Evolutionary conservation across 148 eudicot species (phyloP), one percentile per base, ranked within the genome.

Genomic region (Fagopyrum homotropicum): DNA sequence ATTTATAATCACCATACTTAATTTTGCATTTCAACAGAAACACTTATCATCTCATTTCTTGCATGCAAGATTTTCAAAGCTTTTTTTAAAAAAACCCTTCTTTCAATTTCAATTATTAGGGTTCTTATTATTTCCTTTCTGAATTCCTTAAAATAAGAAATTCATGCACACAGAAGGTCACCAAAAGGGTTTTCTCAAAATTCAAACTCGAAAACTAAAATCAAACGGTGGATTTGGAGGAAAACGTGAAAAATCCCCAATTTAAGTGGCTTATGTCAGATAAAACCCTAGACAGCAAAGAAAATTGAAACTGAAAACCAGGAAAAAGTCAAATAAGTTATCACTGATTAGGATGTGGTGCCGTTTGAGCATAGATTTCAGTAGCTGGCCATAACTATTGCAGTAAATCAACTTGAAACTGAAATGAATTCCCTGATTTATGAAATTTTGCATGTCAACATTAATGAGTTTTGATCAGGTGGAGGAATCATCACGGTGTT

Each of bases 401-500:
- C 71, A 40, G 45, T 40, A 40, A 40, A 66, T 35, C 40, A 26
- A 29, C 15, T 8, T 35, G 17, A 43, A 60, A 66, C 46, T 66
- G 71, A 66, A 66, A 12, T 63, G 45, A 40, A 40, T 66, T 14
- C 16, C 15, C 71, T 35, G 71, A 66, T 15, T 66, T 19, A 30
- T 59, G 9, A 59, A 7, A 59, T 7, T 59, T 16, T 2, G 29
- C 2, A 60, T 35, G 11, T 60, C 4, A 61, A 26, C 9, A 60
- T 19, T 56, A 17, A 15, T 16, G n/a, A 2, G 7, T 4, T 55
- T 55, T 6, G 22, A 61, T 29, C 71, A 66, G 71, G 71, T 29
- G 72, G 80, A 85, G 96, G 93, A 77, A 54, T 79, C 66, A 81
- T 90, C 17, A 89, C 96, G 19, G 97, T 94, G 75, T 90, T 90